These are phyloP conservation scores for Lentinus tigrinus DNA, from an alignment of 768 basidiomycete species.

Conservation along the genomic window DNA sequence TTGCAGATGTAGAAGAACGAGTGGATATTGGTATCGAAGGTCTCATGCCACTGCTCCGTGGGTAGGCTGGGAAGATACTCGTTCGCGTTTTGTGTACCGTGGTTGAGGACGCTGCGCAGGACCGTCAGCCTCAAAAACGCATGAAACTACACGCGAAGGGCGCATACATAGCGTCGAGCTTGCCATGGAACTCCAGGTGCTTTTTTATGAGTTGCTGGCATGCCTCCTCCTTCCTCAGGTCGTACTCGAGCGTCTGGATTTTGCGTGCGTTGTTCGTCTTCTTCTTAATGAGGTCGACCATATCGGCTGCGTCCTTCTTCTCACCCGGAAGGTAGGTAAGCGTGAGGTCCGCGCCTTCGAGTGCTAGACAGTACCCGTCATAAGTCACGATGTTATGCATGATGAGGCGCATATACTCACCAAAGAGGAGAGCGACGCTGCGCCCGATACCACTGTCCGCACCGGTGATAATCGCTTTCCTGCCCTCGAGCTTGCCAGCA, in stretches of 20 bases:
- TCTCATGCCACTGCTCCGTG: slow-evolving; percentile 43
- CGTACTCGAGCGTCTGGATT: slow-evolving; percentile 36
- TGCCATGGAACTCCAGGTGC: slow-evolving; percentile 36
- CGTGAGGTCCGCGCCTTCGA: slow-evolving; percentile 38
- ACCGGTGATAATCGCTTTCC: slow-evolving; percentile 49
- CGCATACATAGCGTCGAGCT: slow-evolving; percentile 40
- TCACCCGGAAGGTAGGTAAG: slow-evolving; percentile 33
- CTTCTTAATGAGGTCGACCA: slow-evolving; percentile 35
- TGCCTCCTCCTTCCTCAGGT: slow-evolving; percentile 38
- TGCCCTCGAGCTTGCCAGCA: slow-evolving; percentile 45
- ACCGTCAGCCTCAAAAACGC: not conserved
- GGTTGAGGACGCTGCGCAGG: slow-evolving; percentile 38
- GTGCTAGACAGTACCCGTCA: slow-evolving; percentile 17
- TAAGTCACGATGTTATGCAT: not conserved
- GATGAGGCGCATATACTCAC: slow-evolving; percentile 17
- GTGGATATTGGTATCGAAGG: slow-evolving; percentile 38
- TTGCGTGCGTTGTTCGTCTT: slow-evolving; percentile 38
- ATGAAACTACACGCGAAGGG: not conserved
- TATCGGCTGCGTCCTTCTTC: slow-evolving; percentile 39
- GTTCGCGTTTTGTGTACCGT: slow-evolving; percentile 43
- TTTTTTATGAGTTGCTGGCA: slow-evolving; percentile 38
- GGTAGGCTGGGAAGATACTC: slow-evolving; percentile 35
- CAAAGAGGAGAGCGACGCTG: slow-evolving; percentile 40
- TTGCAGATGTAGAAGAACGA: slow-evolving; percentile 49
- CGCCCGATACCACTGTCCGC: slow-evolving; percentile 51